Evolutionary conservation across 208 protist genomes (phyloP).

Genomic region (Acanthamoeba castellanii): DNA sequence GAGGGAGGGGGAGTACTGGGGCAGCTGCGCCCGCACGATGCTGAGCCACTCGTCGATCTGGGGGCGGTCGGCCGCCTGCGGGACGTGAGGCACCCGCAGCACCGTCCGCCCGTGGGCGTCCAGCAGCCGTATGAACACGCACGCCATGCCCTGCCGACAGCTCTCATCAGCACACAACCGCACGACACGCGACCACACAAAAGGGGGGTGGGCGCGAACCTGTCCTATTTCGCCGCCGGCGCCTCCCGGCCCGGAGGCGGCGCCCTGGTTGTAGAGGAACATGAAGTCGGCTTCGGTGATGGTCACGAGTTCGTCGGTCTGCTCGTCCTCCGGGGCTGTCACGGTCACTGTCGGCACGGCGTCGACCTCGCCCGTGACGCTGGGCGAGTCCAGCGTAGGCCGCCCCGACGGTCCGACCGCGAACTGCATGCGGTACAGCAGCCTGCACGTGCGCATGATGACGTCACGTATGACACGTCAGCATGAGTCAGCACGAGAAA

Average conservation of each 20-base stretch:
- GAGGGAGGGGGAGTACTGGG: background rate
- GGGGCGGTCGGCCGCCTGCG: constrained; percentile 2
- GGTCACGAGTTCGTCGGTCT: background rate
- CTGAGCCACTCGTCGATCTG: constrained; percentile 26
- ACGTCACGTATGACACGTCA: background rate
- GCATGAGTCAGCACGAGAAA: background rate
- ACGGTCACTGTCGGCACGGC: background rate
- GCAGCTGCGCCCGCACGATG: constrained; percentile 13
- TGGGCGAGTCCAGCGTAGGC: background rate
- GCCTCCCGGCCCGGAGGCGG: background rate
- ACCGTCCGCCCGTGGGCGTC: background rate
- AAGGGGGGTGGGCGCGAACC: background rate
- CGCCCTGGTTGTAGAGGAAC: constrained; percentile 73
- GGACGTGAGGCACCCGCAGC: constrained; percentile 25
- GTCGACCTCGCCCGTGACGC: background rate
- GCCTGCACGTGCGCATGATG: background rate
- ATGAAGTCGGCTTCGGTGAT: constrained; percentile 60
- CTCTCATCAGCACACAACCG: too few relatives aligned
- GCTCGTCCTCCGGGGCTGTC: background rate
- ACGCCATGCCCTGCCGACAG: constrained; percentile 50
- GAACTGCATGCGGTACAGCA: constrained; percentile 68
- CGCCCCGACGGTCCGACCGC: background rate
- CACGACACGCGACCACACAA: background rate
- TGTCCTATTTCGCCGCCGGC: constrained; percentile 7
- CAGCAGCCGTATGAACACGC: constrained; percentile 39